These are phyloP conservation scores for Acanthamoeba rhysodes DNA, from an alignment of 208 protist species.

Conservation along the genomic window DNA sequence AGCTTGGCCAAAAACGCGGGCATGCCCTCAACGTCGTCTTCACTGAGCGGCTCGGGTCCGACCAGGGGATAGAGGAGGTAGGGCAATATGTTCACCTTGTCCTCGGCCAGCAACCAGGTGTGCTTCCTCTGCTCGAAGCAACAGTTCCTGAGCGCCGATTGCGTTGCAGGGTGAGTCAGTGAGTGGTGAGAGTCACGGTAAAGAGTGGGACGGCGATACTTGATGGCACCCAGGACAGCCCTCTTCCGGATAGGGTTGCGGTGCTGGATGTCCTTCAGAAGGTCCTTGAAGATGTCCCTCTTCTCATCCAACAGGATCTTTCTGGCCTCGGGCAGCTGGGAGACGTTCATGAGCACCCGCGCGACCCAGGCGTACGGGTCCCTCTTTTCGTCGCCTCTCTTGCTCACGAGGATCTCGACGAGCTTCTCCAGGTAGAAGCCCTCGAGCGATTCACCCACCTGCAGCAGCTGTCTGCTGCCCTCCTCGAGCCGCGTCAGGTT, in stretches of 20 bases:
- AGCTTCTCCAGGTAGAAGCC: slow-evolving; percentile 70
- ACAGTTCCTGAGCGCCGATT: background rate
- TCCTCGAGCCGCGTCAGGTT: slow-evolving; percentile 71
- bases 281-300: slow-evolving; percentile 40
- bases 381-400: slow-evolving; percentile 68
- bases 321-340: slow-evolving; percentile 20
- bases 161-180: background rate
- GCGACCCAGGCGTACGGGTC: slow-evolving; percentile 63
- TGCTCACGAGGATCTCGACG: slow-evolving; percentile 48
- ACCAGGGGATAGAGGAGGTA: slow-evolving; percentile 52
- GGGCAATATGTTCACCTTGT: slow-evolving; percentile 64
- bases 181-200: background rate
- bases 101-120: slow-evolving; percentile 29
- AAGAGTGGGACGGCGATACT: background rate
- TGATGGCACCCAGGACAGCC: slow-evolving; percentile 44
- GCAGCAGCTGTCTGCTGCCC: slow-evolving; percentile 58
- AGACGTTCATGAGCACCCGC: slow-evolving; percentile 51
- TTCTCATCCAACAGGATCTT: slow-evolving; percentile 44
- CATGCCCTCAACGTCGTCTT: slow-evolving; percentile 65
- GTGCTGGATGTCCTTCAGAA: slow-evolving; percentile 47
- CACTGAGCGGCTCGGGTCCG: slow-evolving; percentile 51
- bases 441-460: slow-evolving; percentile 69
- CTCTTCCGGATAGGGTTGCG: slow-evolving; percentile 60
- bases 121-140: slow-evolving; percentile 71
- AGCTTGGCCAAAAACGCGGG: slow-evolving; percentile 28